Evolutionary conservation across 495 filamentous ascomycete species (phyloP).

Genomic region (Staphylotrichum tortipilum): DNA sequence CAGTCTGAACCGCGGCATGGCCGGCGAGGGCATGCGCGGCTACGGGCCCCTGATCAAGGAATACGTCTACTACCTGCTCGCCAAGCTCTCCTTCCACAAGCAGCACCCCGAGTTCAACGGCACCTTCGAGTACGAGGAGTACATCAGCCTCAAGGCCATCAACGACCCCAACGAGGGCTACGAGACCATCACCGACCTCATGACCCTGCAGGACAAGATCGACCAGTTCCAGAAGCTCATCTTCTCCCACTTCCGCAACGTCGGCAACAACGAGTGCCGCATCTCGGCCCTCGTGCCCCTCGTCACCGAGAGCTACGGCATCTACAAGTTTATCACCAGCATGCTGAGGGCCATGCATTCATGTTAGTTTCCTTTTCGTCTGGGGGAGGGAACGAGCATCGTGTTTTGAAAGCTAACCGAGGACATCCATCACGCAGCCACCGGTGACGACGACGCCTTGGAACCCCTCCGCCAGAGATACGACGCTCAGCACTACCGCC

Average conservation of each 20-base stretch:
- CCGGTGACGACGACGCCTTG: conserved; percentile 91
- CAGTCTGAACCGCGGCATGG: conserved; percentile 76
- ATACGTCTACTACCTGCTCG: conserved; percentile 88
- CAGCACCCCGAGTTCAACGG: conserved; percentile 98
- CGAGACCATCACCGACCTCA: conserved; percentile 92
- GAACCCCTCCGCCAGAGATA: conserved; percentile 81
- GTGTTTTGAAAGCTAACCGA: conserved; percentile 20
- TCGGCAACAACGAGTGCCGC: conserved; percentile 89
- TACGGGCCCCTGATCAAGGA: conserved; percentile 89
- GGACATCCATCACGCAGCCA: conserved; percentile 52
- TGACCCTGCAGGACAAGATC: conserved; percentile 95
- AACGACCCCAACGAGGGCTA: conserved; percentile 99
- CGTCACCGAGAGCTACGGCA: conserved; percentile 96
- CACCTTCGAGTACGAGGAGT: conserved; percentile 98
- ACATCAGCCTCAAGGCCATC: conserved; percentile 94
- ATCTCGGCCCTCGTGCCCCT: conserved; percentile 90
- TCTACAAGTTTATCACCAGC: conserved; percentile 93
- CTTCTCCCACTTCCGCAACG: conserved; percentile 87
- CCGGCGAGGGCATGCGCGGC: conserved; percentile 79
- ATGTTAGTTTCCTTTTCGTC: conserved; percentile 46
- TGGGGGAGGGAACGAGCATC: too few relatives aligned
- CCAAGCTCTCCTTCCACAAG: conserved; percentile 88
- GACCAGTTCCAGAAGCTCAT: conserved; percentile 97
- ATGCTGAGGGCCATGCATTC: conserved; percentile 97
- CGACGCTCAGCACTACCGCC: conserved; percentile 88